Evolutionary conservation across 768 basidiomycete genomes (phyloP), one percentile per base, ranked within the genome.

Genomic region (Macrolepiota albuminosa): DNA sequence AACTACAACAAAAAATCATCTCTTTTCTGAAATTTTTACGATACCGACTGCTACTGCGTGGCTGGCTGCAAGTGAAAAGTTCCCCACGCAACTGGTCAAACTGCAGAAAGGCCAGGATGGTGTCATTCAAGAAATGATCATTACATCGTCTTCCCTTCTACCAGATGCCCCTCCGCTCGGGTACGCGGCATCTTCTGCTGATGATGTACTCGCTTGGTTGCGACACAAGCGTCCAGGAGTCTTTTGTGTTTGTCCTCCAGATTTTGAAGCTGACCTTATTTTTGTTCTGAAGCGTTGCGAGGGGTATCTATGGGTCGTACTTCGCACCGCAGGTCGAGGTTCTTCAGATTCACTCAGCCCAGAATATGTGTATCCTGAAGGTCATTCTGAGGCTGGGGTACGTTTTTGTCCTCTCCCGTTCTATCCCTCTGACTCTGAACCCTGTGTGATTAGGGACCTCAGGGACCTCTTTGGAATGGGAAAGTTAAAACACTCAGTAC

Each of bases 201-300:
- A 40, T 9, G 56, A 57, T 48, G 47, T 57, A 11, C 45, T 57
- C 9, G 45, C 56, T 16, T 57, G 56, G 56, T 16, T 57, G 31
- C 14, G 16, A 18, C 56, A 57, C 36, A 37, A 50, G 16, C 56
- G 55, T n/a, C 33, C 18, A 21, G 56, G 45, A 14, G 56, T 21
- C n/a, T 56, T 56, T 24, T 47, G 56, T 56, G 16, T 47, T 2
- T 56, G 56, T 26, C 56, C 56, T 47, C 45, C 45, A 13, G 45
- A 39, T 51, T 51, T 33, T 2, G 55, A 36, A 14, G 55, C 45
- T 21, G 33, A 56, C 24, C 33, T 56, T 18, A 54, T 50, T 13
- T 50, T 50, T n/a, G 48, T 50, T 29, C 10, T 50, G 29, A 50
- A 50, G 33, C 29, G 48, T 7, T 34, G 29, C 16, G 11, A 34